Conservation (phyloP, 1,284 basidiomycete genomes). For the Wolfiporia cocos region DNA sequence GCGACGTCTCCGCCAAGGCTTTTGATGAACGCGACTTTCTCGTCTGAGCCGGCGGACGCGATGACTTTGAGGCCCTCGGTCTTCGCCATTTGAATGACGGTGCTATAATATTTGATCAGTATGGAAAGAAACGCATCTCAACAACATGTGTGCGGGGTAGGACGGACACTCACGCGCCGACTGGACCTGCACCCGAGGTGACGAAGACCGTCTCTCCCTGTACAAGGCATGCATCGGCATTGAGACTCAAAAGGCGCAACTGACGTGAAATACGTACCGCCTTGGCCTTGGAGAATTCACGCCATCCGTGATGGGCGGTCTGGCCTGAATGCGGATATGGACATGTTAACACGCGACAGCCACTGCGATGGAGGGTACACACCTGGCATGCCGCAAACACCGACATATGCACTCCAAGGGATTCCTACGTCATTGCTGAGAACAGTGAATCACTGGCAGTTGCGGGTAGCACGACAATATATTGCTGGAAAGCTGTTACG, state of each 20-base stretch:
- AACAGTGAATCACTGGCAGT: constrained; percentile 8
- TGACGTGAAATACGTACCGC: constrained; percentile 14
- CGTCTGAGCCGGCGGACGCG: constrained; percentile 65
- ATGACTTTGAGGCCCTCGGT: constrained; percentile 61
- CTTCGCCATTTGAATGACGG: constrained; percentile 62
- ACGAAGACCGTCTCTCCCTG: constrained; percentile 22
- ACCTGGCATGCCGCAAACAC: constrained; percentile 31
- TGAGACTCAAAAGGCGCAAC: background rate
- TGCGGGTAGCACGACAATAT: constrained; percentile 12
- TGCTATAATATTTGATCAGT: constrained; percentile 2
- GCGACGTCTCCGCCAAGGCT: constrained; percentile 62
- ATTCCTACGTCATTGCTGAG: constrained; percentile 21
- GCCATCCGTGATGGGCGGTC: constrained; percentile 21
- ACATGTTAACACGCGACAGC: background rate
- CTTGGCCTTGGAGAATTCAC: constrained; percentile 16
- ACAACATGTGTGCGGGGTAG: no score
- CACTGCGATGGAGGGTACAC: background rate
- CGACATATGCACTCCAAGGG: constrained; percentile 28
- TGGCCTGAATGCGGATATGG: constrained; percentile 9
- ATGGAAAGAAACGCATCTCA: background rate
- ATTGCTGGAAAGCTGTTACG: constrained; percentile 16
- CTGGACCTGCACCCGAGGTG: constrained; percentile 7
- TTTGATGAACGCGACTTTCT: constrained; percentile 62
- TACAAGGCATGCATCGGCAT: no score
- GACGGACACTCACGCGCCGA: constrained; percentile 1